Conservation (phyloP, 2,329 filamentous ascomycete species). For the Bipolaris oryzae region DNA sequence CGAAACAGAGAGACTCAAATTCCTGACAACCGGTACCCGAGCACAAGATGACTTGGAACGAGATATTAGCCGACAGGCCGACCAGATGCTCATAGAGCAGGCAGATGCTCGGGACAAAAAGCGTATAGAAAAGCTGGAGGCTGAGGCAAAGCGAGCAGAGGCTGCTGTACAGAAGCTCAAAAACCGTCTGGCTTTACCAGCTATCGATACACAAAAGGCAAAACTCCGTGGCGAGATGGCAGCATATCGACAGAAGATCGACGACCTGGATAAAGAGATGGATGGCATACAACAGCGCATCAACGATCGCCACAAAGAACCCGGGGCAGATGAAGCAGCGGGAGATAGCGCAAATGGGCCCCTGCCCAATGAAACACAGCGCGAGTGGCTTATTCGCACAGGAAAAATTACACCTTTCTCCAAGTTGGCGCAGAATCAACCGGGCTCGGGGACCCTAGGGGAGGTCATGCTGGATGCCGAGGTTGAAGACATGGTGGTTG, state of each 20-base stretch:
- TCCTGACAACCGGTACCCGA: slow-evolving; percentile 55
- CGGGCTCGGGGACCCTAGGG: slow-evolving; percentile 71
- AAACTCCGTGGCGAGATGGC: slow-evolving; percentile 70
- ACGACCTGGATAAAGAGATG: slow-evolving; percentile 72
- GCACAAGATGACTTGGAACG: slow-evolving; percentile 90
- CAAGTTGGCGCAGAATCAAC: slow-evolving; percentile 70
- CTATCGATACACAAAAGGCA: slow-evolving; percentile 60
- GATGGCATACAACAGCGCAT: slow-evolving; percentile 82
- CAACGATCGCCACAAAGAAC: slow-evolving; percentile 69
- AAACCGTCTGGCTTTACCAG: slow-evolving; percentile 62
- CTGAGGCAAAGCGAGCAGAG: slow-evolving; percentile 64
- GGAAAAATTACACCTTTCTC: slow-evolving; percentile 98
- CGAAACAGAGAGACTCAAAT: slow-evolving; percentile 50
- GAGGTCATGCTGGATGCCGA: slow-evolving; percentile 83
- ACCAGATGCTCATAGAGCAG: slow-evolving; percentile 65
- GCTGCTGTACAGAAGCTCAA: slow-evolving; percentile 67
- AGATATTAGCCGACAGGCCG: slow-evolving; percentile 74
- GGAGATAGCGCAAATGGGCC: slow-evolving; percentile 61
- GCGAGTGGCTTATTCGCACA: slow-evolving; percentile 90
- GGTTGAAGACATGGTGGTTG: slow-evolving; percentile 65
- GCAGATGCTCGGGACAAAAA: slow-evolving; percentile 68
- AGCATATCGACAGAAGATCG: slow-evolving; percentile 68
- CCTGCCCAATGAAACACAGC: slow-evolving; percentile 78
- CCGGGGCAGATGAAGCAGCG: slow-evolving; percentile 51
- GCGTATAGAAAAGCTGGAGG: slow-evolving; percentile 62